These are phyloP conservation scores for Russula virescens DNA, from an alignment of 768 basidiomycete genomes.

Conservation along the genomic window DNA sequence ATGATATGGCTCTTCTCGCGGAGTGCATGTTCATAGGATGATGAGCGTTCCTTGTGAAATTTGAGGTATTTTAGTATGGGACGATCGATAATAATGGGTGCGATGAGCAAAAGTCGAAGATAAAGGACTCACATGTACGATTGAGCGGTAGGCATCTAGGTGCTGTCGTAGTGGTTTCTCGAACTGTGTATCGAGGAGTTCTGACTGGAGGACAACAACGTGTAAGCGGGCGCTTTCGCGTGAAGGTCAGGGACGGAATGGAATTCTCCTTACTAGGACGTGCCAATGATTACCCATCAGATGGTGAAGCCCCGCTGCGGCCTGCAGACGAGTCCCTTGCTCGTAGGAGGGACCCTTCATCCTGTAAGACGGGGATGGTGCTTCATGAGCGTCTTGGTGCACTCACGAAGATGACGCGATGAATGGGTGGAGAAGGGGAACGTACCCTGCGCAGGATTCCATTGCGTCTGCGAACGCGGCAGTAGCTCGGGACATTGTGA, in stretches of 20 bases:
- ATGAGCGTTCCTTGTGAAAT: conserved; percentile 69
- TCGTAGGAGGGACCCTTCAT: conserved; percentile 78
- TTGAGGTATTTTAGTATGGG: background rate
- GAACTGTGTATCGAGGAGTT: conserved; percentile 80
- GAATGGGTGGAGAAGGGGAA: conserved; percentile 6
- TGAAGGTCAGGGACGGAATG: background rate
- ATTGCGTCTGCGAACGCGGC: conserved; percentile 83
- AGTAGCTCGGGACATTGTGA: conserved; percentile 77
- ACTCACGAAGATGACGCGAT: background rate
- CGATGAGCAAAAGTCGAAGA: background rate
- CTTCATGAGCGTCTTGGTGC: background rate
- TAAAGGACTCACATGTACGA: conserved; percentile 52
- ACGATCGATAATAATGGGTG: background rate
- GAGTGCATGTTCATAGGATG: conserved; percentile 74
- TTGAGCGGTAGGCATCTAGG: conserved; percentile 69
- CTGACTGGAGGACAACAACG: conserved; percentile 46
- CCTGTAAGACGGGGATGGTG: conserved; percentile 32
- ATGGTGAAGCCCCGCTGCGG: conserved; percentile 84
- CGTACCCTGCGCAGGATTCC: conserved; percentile 77
- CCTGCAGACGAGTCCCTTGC: conserved; percentile 74
- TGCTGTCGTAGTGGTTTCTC: conserved; percentile 87
- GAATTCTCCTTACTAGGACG: conserved; percentile 56
- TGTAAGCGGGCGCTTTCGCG: background rate
- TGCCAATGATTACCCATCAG: conserved; percentile 92
- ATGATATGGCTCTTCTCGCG: conserved; percentile 82